Base-by-base conservation (phyloP, 2,329 filamentous ascomycete genomes). In the Alternaria conjuncta region DNA sequence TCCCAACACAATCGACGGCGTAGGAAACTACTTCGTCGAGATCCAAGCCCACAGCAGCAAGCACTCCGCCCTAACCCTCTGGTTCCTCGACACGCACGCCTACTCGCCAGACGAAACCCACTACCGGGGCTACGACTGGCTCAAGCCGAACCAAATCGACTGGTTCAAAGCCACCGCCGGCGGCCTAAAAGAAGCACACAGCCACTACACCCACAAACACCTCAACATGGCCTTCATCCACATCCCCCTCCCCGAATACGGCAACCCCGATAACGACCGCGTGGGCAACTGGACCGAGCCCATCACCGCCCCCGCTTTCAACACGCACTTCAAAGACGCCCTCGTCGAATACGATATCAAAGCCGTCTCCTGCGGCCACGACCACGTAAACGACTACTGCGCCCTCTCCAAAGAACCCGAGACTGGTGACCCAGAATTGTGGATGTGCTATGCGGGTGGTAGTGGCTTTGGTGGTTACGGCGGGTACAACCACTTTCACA, bases 381-480 rank as follows among this genome's bases (percentile, higher is more conserved):
- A 99, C 76, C 96, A 99, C 77, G 95, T 92, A 69, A 99, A 99
- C 77, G 96, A 99, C 76, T 98, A 97, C 79, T 99, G 96, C 79
- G 90, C 92, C 67, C 86, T 97, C 1, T 77, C 79, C 30, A 78
- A 78, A 53, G 71, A 76, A 9, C 89, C 86, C 2, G 79, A 83
- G 4, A 80, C 73, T 0, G 71, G 72, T 44, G 72, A 83, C 32
- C 79, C 84, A 28, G 82, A 90, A 28, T 83, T 98, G 3, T 99
- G 96, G 96, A 97, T 99, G 94, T 99, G 96, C 84, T 98, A 98
- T 80, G 95, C 90, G 9, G 96, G 96, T 30, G 96, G 92, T 25
- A 88, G 90, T 26, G 96, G 96, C 1, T 97, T 99, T 73, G 96
- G 96, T 59, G 96, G 96, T 0, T 99, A 99, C 77, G 96, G 92